phyloP scores from a whole-genome alignment of 257 asterid genomes.

The Nicotiana noctiflora region DNA sequence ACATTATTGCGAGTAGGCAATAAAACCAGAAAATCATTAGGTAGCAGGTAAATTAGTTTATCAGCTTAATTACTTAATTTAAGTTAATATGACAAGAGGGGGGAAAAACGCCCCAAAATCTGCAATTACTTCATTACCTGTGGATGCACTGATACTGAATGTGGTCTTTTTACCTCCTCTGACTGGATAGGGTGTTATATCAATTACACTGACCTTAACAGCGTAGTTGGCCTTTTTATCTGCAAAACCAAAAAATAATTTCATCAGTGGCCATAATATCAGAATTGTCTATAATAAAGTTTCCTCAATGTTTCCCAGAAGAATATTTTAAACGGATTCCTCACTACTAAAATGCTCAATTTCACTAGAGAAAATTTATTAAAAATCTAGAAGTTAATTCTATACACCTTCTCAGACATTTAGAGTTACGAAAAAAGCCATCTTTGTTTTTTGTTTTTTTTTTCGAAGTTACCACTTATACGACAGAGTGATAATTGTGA shows the following conservation, averaged over 20 bases:
- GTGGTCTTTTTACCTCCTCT: constrained; percentile 45
- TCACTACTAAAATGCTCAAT: background rate
- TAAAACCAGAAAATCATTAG: background rate
- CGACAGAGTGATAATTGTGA: background rate
- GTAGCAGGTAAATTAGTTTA: background rate
- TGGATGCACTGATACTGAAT: constrained; percentile 56
- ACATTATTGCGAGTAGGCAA: background rate
- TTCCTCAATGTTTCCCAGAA: background rate
- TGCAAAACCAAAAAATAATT: constrained; percentile 21
- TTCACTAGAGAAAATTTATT: background rate
- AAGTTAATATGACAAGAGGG: background rate
- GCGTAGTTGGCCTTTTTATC: constrained; percentile 44
- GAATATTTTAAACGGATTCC: no score
- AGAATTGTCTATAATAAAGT: background rate
- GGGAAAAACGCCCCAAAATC: background rate
- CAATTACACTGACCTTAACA: constrained; percentile 61
- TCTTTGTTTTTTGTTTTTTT: no score
- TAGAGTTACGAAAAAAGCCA: no score
- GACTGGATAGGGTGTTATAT: constrained; percentile 67
- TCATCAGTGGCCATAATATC: background rate
- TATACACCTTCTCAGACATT: background rate
- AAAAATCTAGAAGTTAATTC: background rate
- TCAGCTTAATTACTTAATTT: background rate
- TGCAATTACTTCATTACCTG: constrained; percentile 33
- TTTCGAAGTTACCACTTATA: background rate